Evolutionary conservation across 352 stramenopile genomes (phyloP).

Genomic region (Pythium dissotocum): DNA sequence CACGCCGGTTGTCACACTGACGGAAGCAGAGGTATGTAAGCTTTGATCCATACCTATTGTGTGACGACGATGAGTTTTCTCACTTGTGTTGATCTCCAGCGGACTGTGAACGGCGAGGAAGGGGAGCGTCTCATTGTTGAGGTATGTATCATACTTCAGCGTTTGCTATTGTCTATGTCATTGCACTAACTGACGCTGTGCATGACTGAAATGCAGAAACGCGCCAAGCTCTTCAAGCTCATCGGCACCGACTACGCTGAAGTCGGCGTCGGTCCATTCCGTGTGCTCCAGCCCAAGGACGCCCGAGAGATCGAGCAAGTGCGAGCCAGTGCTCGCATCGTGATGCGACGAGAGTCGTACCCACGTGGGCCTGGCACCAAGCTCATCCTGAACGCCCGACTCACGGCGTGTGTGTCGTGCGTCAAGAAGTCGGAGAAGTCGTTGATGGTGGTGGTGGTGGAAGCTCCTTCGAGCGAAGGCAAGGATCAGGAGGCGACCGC

Average conservation of each 20-base stretch:
- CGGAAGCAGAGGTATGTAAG: conserved; percentile 58
- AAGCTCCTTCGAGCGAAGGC: conserved; percentile 25
- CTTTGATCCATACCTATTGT: too few relatives aligned
- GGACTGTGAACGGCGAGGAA: conserved; percentile 77
- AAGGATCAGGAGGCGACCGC: conserved; percentile 29
- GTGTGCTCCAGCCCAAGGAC: conserved; percentile 55
- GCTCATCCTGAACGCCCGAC: conserved; percentile 69
- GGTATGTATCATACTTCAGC: conserved; percentile 29
- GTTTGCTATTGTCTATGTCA: neutral
- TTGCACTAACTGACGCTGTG: conserved; percentile 3
- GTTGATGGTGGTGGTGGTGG: conserved; percentile 65
- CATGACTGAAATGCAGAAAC: conserved; percentile 44
- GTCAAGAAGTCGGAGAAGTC: conserved; percentile 81
- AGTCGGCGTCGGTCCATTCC: conserved; percentile 72
- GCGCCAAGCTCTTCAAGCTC: conserved; percentile 79
- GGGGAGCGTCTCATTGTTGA: conserved; percentile 67
- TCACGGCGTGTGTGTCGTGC: conserved; percentile 61
- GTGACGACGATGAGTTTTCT: neutral
- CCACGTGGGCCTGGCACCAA: conserved; percentile 69
- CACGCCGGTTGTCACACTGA: conserved; percentile 51
- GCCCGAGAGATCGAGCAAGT: conserved; percentile 35
- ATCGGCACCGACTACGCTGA: conserved; percentile 74
- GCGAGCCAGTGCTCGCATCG: conserved; percentile 55
- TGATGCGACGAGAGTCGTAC: conserved; percentile 84
- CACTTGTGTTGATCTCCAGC: neutral